Conservation (phyloP, 169 alveolate species). For the Plasmodium gallinaceum region DNA sequence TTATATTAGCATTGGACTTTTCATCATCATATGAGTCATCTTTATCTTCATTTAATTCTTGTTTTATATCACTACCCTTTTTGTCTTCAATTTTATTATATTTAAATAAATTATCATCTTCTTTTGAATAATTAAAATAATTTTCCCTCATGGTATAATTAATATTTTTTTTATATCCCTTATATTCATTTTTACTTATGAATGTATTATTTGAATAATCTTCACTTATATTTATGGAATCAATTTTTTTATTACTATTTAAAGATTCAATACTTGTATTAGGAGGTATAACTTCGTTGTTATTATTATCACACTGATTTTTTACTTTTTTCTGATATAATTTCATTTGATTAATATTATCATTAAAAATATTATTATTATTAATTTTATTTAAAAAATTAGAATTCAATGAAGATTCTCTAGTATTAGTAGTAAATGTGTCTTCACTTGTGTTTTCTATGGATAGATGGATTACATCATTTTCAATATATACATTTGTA, state of each 20-base stretch:
- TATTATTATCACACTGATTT: neutral
- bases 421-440: slow-evolving; percentile 72
- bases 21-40: neutral
- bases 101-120: neutral
- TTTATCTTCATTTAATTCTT: neutral
- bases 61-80: neutral
- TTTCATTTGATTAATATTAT: slow-evolving; percentile 5
- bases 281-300: neutral
- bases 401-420: slow-evolving; percentile 70
- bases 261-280: neutral
- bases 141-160: too few species aligned
- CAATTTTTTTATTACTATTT: neutral
- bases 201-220: neutral
- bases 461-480: slow-evolving; percentile 67
- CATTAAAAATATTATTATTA: slow-evolving; percentile 2
- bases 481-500: slow-evolving; percentile 55
- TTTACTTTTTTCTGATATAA: neutral
- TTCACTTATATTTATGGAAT: neutral
- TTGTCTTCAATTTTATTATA: neutral
- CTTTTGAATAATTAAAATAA: too few species aligned
- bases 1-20: neutral
- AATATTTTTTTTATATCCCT: neutral
- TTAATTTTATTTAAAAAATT: neutral
- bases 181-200: neutral
- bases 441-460: slow-evolving; percentile 75